Evolutionary conservation across 2,329 filamentous ascomycete species (phyloP), one percentile per base, ranked within the genome.

Genomic region (Phialocephala sp.): DNA sequence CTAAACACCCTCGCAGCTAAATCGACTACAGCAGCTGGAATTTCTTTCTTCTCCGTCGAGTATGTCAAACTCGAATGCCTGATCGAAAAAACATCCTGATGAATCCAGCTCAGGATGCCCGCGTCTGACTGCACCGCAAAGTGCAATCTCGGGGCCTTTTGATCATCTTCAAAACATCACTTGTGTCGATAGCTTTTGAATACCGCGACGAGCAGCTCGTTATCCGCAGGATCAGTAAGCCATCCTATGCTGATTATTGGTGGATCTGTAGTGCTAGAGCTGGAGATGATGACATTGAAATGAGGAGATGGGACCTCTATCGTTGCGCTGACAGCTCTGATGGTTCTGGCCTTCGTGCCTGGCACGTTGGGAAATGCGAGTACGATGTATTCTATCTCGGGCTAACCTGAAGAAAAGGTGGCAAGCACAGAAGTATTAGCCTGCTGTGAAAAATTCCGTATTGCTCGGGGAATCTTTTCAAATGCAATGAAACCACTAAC

Each of bases 1-100:
- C 47, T 20, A 52, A 27, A 52, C 1, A 52, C 20, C 11, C 11
- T 52, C 2, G 47, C 22, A 4, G 24, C 6, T 1, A 20, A 52
- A 52, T 52, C 47, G 8, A 52, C 22, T 8, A 52, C 47, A n/a
- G n/a, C n/a, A n/a, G n/a, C n/a, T n/a, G n/a, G n/a, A n/a, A n/a
- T n/a, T n/a, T 20, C 9, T 15, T n/a, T 43, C 41, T 43, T 43
- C 41, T 15, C 41, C 41, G 89, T 89, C 73, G 82, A 82, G 11
- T 80, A 80, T 0, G 86, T 89, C 0, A 84, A 83, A 0, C 79
- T 83, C 79, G 82, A 86, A 73, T 85, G 85, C 81, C 80, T 87
- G 39, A 71, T 64, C 6, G 60, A 36, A 12, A 41, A 35, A 12
- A 78, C 5, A 77, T 76, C 39, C 66, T 68, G 12, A 72, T 45